Percentiles rank a stretch among this genome's conserved stretches.
Conservation (phyloP, 169 alveolate species). For the Neospora caninum region DNA sequence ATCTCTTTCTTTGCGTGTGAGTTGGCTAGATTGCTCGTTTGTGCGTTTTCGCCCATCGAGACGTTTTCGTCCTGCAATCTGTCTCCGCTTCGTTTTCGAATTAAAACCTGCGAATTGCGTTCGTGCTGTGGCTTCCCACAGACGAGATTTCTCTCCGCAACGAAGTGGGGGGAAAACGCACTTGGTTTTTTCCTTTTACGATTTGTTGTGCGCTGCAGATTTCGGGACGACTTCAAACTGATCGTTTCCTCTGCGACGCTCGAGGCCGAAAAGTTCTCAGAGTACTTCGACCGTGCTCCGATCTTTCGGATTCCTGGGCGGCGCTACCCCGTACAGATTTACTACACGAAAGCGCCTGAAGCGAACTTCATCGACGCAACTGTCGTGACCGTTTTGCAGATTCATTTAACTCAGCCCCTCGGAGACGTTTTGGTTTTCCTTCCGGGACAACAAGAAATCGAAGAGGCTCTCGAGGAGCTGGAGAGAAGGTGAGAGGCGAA, state of each 20-base stretch:
- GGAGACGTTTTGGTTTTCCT: conserved; percentile 99
- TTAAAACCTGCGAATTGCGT: too few relatives aligned
- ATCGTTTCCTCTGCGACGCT: conserved; percentile 96
- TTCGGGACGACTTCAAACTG: conserved; percentile 87
- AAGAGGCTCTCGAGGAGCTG: conserved; percentile 73
- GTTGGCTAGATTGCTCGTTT: not conserved
- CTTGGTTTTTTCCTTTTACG: not conserved
- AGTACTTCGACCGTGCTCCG: conserved; percentile 91
- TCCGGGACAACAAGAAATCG: conserved; percentile 96
- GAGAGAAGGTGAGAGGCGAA: conserved; percentile 68
- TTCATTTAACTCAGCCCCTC: conserved; percentile 98
- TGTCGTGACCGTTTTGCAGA: conserved; percentile 97
- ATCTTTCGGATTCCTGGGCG: conserved; percentile 77
- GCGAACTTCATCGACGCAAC: conserved; percentile 99
- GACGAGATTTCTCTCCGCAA: too few relatives aligned
- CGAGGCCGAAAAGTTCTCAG: conserved; percentile 98
- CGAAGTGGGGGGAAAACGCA: too few relatives aligned
- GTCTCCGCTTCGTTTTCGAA: not conserved
- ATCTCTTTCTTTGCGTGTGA: not conserved
- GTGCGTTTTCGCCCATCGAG: not conserved
- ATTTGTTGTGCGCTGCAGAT: conserved; percentile 55
- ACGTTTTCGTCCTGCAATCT: not conserved
- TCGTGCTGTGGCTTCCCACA: not conserved
- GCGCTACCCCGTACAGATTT: conserved; percentile 96
- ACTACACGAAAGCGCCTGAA: conserved; percentile 98